These are phyloP conservation scores for Gossypium turneri DNA, from an alignment of 345 rosid genomes.

Conservation along the genomic window DNA sequence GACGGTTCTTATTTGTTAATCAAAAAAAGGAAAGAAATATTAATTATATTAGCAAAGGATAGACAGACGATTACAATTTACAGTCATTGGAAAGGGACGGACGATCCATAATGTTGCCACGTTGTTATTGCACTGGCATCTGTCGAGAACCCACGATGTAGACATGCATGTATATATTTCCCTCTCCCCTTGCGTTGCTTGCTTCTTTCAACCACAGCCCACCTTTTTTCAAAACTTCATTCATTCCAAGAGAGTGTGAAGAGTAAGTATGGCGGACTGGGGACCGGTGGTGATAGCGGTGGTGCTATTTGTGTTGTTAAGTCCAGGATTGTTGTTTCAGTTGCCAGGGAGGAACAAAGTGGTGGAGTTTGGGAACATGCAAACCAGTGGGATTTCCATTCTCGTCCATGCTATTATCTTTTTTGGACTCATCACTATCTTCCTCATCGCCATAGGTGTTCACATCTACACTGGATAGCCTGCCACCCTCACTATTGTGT, in stretches of 20 bases:
- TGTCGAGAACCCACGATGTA: too few relatives aligned
- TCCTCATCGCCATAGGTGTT: constrained; percentile 61
- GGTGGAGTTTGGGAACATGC: constrained; percentile 71
- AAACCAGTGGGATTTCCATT: constrained; percentile 68
- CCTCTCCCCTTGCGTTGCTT: too few relatives aligned
- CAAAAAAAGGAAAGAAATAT: too few relatives aligned
- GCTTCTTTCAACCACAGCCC: too few relatives aligned
- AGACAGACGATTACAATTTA: background rate
- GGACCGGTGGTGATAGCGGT: constrained; percentile 87
- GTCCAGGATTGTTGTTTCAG: constrained; percentile 83
- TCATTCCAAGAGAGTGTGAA: too few relatives aligned
- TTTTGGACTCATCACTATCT: constrained; percentile 78
- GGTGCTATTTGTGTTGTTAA: constrained; percentile 71
- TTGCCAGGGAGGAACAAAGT: constrained; percentile 56
- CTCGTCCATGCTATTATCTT: constrained; percentile 72
- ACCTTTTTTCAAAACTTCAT: too few relatives aligned
- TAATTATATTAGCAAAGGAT: background rate
- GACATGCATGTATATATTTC: too few relatives aligned
- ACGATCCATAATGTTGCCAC: constrained; percentile 16
- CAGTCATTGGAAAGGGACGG: background rate
- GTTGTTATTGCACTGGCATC: background rate
- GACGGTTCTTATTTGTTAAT: too few relatives aligned
- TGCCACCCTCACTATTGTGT: background rate
- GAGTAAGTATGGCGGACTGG: constrained; percentile 73
- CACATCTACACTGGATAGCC: constrained; percentile 63